Evolutionary conservation across 306 rosid species (phyloP).

Genomic region (Delonix regia): DNA sequence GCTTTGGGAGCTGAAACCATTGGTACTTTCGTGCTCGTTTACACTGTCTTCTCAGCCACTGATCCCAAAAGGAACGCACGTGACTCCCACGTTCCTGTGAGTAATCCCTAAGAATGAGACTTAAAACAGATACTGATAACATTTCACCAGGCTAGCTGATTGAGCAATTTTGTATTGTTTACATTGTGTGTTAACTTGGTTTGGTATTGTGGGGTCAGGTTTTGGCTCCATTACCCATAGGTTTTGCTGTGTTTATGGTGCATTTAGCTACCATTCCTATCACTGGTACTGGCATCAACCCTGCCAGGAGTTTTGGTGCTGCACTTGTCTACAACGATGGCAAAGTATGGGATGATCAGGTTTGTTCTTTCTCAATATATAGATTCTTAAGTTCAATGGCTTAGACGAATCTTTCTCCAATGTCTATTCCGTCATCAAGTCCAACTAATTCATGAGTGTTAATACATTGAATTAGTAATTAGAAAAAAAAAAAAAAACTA

Average conservation of each 20-base stretch:
- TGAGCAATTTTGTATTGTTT: neutral
- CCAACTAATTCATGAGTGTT: too few relatives aligned
- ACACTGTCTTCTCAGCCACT: constrained; percentile 22
- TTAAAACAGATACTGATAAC: too few relatives aligned
- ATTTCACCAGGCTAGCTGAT: neutral
- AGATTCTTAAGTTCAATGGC: neutral
- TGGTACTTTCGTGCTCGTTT: constrained; percentile 12
- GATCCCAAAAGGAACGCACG: constrained; percentile 11
- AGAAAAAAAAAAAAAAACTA: too few relatives aligned
- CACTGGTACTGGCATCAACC: constrained; percentile 8
- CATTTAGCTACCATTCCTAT: constrained; percentile 16
- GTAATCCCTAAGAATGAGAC: too few relatives aligned
- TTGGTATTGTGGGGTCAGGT: neutral
- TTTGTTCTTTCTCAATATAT: neutral
- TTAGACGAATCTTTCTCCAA: neutral
- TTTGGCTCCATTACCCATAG: constrained; percentile 22
- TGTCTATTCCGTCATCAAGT: too few relatives aligned
- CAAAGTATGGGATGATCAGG: constrained; percentile 3
- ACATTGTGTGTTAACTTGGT: neutral
- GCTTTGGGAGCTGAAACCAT: constrained; percentile 13
- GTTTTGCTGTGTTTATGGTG: constrained; percentile 6
- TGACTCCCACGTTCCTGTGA: constrained; percentile 16
- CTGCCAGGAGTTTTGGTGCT: constrained; percentile 17
- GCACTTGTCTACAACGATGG: neutral
- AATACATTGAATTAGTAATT: too few relatives aligned